Evolutionary conservation across 371 early-diverging fungal species (phyloP), one percentile per base, ranked within the genome.

Genomic region (Mucor ambiguus): DNA sequence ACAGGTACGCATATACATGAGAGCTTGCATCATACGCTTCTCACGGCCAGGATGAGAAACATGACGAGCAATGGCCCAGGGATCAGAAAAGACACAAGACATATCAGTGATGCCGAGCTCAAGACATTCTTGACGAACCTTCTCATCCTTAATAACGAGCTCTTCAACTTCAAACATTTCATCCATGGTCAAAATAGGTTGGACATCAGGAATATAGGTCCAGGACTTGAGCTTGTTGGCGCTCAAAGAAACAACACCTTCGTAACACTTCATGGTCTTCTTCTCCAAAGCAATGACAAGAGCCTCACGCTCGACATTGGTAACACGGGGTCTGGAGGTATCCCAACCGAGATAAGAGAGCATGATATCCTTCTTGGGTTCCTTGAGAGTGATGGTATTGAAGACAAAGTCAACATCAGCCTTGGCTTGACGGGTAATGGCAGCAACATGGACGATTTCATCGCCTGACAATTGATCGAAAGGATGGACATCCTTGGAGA

Each of bases 41-140:
- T 63, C 70, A 41, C 78, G 79, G 24, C 81, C 84, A 55, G 71
- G 73, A 63, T 81, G 69, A 56, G 67, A 44, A 57, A 78, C 66
- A 56, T 82, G 83, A 16, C 80, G 78, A 69, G 79, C 83, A 71
- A 81, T 79, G 52, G 81, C 84, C 84, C 84, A 83, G 61, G 84
- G 84, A 68, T 83, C 84, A 35, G 61, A 46, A 57, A 79, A 81
- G 3, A 83, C 81, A 14, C 55, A 61, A 4, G 79, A 77, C 81
- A 83, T 83, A 49, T 83, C 84, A 10, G 69, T 70, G 59, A 83
- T 81, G 61, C 84, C 84, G 12, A 83, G 60, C 56, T 74, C 81
- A 35, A 66, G 69, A 64, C 84, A 83, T 30, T 83, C 84, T 28
- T 73, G 76, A 38, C 48, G 68, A 9, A 83, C 81, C 41, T 55